Percentiles rank a stretch among this genome's conserved stretches.
Evolutionary conservation across 2,329 filamentous ascomycete species (phyloP).

Genomic region (Metarhizium robertsii): DNA sequence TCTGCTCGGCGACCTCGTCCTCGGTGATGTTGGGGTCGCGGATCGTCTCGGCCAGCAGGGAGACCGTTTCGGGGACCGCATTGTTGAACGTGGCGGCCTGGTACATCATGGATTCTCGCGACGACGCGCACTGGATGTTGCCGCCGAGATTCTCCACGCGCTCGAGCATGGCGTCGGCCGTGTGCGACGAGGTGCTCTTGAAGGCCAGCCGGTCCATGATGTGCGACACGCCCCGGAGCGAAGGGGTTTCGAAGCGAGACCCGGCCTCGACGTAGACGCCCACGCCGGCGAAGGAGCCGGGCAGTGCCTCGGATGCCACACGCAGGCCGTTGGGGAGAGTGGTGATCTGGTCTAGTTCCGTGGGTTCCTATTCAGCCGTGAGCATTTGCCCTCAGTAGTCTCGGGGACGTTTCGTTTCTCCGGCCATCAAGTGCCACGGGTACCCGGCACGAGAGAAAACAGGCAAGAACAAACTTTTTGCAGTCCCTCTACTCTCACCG

Average conservation of each 20-base stretch:
- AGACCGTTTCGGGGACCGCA: slow-evolving; percentile 73
- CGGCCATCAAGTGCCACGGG: background rate
- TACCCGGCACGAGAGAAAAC: background rate
- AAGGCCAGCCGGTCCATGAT: slow-evolving; percentile 94
- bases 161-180: slow-evolving; percentile 79
- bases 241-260: slow-evolving; percentile 83
- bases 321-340: slow-evolving; percentile 86
- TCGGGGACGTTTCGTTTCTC: background rate
- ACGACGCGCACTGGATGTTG: slow-evolving; percentile 95
- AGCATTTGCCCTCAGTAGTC: background rate
- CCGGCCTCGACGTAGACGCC: slow-evolving; percentile 95
- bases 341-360: slow-evolving; percentile 79
- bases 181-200: slow-evolving; percentile 68
- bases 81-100: slow-evolving; percentile 97
- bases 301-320: slow-evolving; percentile 88
- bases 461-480: slow-evolving; percentile 18
- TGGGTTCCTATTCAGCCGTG: slow-evolving; percentile 50
- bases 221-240: slow-evolving; percentile 82
- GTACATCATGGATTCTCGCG: slow-evolving; percentile 95
- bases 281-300: slow-evolving; percentile 88
- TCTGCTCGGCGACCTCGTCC: slow-evolving; percentile 75
- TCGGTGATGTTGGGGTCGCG: slow-evolving; percentile 77
- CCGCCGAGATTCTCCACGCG: slow-evolving; percentile 80
- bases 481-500: slow-evolving; percentile 25
- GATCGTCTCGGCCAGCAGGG: slow-evolving; percentile 86